Evolutionary conservation across 2,329 filamentous ascomycete genomes (phyloP).

Genomic region (Ascochyta viciae-villosae): DNA sequence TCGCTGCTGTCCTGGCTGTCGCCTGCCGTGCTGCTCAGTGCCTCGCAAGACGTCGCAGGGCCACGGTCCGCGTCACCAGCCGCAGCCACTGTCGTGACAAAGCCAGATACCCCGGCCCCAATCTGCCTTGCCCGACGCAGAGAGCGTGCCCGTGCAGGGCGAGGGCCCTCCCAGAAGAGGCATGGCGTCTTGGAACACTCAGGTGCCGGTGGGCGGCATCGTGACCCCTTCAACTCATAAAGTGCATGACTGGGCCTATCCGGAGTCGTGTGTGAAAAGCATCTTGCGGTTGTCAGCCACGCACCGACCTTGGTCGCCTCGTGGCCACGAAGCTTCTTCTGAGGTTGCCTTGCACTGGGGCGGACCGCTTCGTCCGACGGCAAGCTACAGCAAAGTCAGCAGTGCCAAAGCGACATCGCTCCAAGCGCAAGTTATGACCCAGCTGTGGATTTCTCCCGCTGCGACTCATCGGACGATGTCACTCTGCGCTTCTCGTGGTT

Average conservation of each 20-base stretch:
- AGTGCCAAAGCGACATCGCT: conserved; percentile 13
- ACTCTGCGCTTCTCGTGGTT: conserved; percentile 55
- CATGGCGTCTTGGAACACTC: background rate
- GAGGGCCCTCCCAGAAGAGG: background rate
- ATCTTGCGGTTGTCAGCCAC: background rate
- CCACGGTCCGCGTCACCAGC: background rate
- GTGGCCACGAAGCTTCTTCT: background rate
- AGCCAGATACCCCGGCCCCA: background rate
- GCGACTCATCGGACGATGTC: conserved; percentile 44
- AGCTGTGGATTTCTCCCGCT: conserved; percentile 39
- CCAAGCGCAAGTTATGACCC: conserved; percentile 27
- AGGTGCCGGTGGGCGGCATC: background rate
- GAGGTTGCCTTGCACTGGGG: background rate
- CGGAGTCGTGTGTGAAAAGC: background rate
- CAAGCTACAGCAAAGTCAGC: conserved; percentile 10
- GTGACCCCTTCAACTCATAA: background rate
- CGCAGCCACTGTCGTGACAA: background rate
- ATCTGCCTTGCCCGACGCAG: background rate
- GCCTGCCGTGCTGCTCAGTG: background rate
- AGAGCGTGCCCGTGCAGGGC: no score
- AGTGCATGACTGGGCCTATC: background rate
- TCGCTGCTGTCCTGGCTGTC: background rate
- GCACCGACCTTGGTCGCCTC: background rate
- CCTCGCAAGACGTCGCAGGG: background rate
- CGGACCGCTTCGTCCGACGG: background rate